These are phyloP conservation scores for Xylaria hypoxylon DNA, from an alignment of 2,329 filamentous ascomycete species.

Conservation along the genomic window DNA sequence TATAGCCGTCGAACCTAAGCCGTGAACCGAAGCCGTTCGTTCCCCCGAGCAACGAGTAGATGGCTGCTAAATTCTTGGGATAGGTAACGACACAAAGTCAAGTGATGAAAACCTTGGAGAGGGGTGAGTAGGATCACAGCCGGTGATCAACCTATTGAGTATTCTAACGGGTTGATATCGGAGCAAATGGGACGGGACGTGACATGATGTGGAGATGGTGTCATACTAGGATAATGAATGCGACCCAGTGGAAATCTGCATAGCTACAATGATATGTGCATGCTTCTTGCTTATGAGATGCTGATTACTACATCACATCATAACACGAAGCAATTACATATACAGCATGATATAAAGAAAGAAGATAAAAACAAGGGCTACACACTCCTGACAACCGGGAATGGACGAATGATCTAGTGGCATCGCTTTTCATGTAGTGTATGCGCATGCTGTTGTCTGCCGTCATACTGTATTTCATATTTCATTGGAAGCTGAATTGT, in stretches of 20 bases:
- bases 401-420: background rate
- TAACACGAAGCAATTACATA: background rate
- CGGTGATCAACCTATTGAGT: background rate
- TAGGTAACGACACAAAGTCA: slow-evolving; percentile 2
- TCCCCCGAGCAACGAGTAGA: background rate
- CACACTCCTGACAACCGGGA: background rate
- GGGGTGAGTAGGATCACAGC: background rate
- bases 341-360: background rate
- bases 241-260: no score
- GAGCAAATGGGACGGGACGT: slow-evolving; percentile 1
- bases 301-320: slow-evolving; percentile 15
- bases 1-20: slow-evolving; percentile 8
- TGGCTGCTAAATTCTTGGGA: background rate
- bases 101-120: slow-evolving; percentile 1
- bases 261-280: background rate
- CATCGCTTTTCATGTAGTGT: background rate
- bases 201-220: slow-evolving; percentile 19
- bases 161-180: background rate
- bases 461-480: background rate
- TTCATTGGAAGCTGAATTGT: slow-evolving; percentile 13
- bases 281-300: slow-evolving; percentile 5
- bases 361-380: no score
- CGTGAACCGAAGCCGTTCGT: background rate
- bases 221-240: slow-evolving; percentile 15
- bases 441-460: background rate